Evolutionary conservation across 1,139 yeast genomes (phyloP).

Genomic region (Eremothecium cymbalariae): DNA sequence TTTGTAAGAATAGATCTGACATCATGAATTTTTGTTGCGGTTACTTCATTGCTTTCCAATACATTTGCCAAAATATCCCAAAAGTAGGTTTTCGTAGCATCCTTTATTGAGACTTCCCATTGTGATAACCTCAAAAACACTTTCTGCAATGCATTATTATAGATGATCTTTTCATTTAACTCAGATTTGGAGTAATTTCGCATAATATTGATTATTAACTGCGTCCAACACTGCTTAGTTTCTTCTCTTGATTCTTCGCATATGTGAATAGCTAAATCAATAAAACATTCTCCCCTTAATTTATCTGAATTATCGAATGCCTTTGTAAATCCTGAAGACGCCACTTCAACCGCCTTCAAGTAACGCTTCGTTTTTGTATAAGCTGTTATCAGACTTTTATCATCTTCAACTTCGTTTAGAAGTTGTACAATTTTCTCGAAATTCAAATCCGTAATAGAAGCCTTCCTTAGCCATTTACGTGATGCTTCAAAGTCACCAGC

Average conservation of each 20-base stretch:
- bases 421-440: slow-evolving; percentile 10
- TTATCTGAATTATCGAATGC: slow-evolving; percentile 13
- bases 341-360: slow-evolving; percentile 14
- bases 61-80: slow-evolving; percentile 21
- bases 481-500: slow-evolving; percentile 10
- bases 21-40: slow-evolving; percentile 20
- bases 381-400: slow-evolving; percentile 17
- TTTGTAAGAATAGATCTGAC: slow-evolving; percentile 17
- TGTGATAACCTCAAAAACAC: slow-evolving; percentile 22
- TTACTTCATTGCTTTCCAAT: slow-evolving; percentile 23
- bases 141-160: slow-evolving; percentile 18
- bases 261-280: slow-evolving; percentile 15
- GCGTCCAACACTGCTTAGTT: slow-evolving; percentile 20
- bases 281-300: slow-evolving; percentile 9
- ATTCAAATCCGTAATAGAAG: slow-evolving; percentile 15
- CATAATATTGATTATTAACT: slow-evolving; percentile 19
- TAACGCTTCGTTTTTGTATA: slow-evolving; percentile 16
- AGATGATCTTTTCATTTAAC: slow-evolving; percentile 7
- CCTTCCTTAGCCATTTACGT: slow-evolving; percentile 14
- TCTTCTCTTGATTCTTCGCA: slow-evolving; percentile 8
- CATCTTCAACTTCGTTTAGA: slow-evolving; percentile 11
- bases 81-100: slow-evolving; percentile 9
- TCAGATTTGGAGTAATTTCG: slow-evolving; percentile 10
- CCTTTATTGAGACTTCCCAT: slow-evolving; percentile 10
- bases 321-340: slow-evolving; percentile 13